Evolutionary conservation across 208 protist species (phyloP).

Genomic region (Borovskyia barvae): DNA sequence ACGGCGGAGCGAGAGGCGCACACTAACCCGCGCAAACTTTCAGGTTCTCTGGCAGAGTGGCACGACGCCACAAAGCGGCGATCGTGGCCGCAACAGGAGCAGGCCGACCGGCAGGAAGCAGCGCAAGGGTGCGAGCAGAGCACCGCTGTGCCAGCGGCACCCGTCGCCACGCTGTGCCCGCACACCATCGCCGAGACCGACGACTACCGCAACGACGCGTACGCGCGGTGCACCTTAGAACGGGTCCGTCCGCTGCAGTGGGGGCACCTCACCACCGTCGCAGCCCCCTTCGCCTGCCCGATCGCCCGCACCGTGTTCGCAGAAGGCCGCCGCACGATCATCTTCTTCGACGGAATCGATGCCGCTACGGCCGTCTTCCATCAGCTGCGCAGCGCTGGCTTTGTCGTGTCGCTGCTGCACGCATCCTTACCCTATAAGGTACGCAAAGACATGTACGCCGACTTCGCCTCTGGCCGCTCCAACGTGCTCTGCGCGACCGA

Average conservation of each 20-base stretch:
- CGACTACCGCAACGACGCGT: constrained; percentile 35
- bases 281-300: constrained; percentile 72
- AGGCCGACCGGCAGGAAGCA: not conserved
- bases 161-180: not conserved
- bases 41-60: constrained; percentile 48
- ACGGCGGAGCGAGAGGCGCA: constrained; percentile 38
- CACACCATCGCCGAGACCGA: constrained; percentile 2
- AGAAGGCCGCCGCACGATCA: constrained; percentile 47
- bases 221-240: constrained; percentile 48
- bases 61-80: constrained; percentile 6
- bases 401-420: constrained; percentile 67
- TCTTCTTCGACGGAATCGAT: constrained; percentile 80
- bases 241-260: constrained; percentile 62
- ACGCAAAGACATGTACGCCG: constrained; percentile 55
- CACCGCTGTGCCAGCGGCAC: no score
- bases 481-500: constrained; percentile 91
- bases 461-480: constrained; percentile 77
- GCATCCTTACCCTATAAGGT: constrained; percentile 61
- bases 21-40: constrained; percentile 37
- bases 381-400: constrained; percentile 58
- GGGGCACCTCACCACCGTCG: constrained; percentile 72
- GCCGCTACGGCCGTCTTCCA: constrained; percentile 72
- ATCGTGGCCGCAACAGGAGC: not conserved
- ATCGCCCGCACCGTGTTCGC: constrained; percentile 62
- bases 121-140: not conserved